phyloP scores from a whole-genome alignment of 768 basidiomycete species.

The Harrya chromipes region DNA sequence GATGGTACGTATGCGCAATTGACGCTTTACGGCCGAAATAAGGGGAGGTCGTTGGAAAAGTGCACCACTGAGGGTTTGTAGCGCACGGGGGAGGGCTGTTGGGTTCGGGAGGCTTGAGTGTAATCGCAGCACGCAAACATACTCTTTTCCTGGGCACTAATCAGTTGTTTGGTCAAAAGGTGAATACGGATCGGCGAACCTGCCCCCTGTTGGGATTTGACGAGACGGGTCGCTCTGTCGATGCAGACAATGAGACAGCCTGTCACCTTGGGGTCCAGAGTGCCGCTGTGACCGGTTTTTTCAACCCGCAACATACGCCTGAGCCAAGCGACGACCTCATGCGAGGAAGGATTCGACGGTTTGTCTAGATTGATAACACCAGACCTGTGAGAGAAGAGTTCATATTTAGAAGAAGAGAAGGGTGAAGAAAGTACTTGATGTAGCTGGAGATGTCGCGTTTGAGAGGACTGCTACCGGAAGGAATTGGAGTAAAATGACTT shows the following conservation, averaged over 20 bases:
- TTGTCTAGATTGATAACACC: constrained; percentile 99
- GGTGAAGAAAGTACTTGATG: constrained; percentile 62
- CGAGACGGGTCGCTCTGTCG: constrained; percentile 94
- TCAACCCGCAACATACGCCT: constrained; percentile 95
- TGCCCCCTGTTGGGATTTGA: constrained; percentile 98
- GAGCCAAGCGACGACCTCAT: constrained; percentile 99
- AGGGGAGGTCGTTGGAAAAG: constrained; percentile 98
- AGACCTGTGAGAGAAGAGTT: constrained; percentile 52
- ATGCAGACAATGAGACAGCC: constrained; percentile 99
- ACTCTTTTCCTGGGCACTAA: constrained; percentile 77
- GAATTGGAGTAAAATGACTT: constrained; percentile 97
- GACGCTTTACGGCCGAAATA: constrained; percentile 98
- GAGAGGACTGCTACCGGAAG: constrained; percentile 87
- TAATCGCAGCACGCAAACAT: constrained; percentile 93
- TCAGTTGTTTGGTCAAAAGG: constrained; percentile 1
- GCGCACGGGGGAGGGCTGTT: constrained; percentile 83
- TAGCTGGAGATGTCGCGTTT: constrained; percentile 92
- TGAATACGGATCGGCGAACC: constrained; percentile 46
- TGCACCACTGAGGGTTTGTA: constrained; percentile 96
- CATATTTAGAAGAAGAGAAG: not conserved
- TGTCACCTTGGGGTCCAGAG: constrained; percentile 98
- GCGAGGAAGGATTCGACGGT: constrained; percentile 97
- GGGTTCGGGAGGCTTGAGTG: constrained; percentile 82
- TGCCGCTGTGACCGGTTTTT: constrained; percentile 99
- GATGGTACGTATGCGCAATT: constrained; percentile 95